Conservation (phyloP, 1,284 basidiomycete species). For the Puccinia horiana region DNA sequence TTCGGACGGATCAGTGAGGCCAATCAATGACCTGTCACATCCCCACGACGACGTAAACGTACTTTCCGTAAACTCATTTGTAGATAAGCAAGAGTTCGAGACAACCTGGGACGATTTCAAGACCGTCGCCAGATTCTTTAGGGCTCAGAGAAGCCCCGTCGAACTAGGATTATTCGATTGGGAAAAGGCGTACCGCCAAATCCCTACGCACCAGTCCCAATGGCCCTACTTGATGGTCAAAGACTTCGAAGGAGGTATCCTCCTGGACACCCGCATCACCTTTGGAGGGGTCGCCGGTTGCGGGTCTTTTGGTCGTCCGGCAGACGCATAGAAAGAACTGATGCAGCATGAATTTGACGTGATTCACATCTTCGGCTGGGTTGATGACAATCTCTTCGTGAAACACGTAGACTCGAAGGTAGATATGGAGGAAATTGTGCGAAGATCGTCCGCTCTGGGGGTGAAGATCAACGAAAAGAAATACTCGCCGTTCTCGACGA, state of each 20-base stretch:
- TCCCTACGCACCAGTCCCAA: background rate
- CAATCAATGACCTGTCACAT: too few relatives aligned
- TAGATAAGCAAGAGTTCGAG: background rate
- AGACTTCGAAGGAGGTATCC: background rate
- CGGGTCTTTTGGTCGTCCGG: background rate
- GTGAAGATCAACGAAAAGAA: slow-evolving; percentile 6
- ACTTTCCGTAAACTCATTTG: too few relatives aligned
- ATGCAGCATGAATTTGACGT: slow-evolving; percentile 8
- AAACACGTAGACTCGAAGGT: background rate
- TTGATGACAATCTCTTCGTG: slow-evolving; percentile 2
- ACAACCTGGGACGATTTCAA: slow-evolving; percentile 16
- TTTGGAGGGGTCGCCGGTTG: too few relatives aligned
- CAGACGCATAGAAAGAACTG: slow-evolving; percentile 1
- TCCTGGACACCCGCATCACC: too few relatives aligned
- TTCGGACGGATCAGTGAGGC: background rate
- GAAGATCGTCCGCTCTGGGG: too few relatives aligned
- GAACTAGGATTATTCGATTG: background rate
- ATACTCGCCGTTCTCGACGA: background rate
- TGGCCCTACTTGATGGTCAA: background rate
- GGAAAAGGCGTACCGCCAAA: slow-evolving; percentile 1
- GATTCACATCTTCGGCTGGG: background rate
- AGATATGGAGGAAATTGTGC: background rate
- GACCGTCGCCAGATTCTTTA: background rate
- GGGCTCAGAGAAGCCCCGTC: background rate
- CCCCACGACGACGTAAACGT: too few relatives aligned